Percentiles rank a stretch among this genome's conserved stretches.
Conservation (phyloP, 1,284 basidiomycete genomes). For the Irpex sp. region DNA sequence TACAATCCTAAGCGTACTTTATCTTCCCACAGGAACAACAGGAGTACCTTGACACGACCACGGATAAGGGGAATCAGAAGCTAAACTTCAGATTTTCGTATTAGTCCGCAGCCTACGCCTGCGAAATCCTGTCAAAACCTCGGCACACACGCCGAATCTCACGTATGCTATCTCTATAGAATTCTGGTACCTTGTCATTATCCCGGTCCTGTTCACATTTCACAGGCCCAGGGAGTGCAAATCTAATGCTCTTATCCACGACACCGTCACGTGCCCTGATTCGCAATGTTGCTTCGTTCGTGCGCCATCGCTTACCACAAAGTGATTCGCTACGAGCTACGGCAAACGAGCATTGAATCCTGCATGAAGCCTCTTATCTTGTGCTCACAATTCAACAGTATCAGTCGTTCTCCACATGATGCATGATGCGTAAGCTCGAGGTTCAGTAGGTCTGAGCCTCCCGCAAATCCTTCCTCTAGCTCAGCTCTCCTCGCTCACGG, state of each 20-base stretch:
- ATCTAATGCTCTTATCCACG: background rate
- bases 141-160: background rate
- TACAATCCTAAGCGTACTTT: background rate
- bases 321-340: background rate
- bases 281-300: slow-evolving; percentile 6
- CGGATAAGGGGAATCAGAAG: slow-evolving; percentile 50
- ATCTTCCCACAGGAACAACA: slow-evolving; percentile 48
- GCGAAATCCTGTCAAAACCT: background rate
- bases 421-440: background rate
- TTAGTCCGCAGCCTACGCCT: slow-evolving; percentile 18
- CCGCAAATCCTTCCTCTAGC: too few relatives aligned
- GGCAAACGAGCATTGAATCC: background rate
- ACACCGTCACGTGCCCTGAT: slow-evolving; percentile 5
- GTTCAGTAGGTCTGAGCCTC: background rate
- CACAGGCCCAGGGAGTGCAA: background rate
- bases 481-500: background rate
- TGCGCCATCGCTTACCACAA: slow-evolving; percentile 5
- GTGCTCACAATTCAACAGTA: background rate
- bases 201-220: too few relatives aligned
- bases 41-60: slow-evolving; percentile 51
- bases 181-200: background rate
- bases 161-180: background rate
- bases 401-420: background rate
- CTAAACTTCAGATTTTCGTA: slow-evolving; percentile 59
- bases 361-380: background rate